A percentile compares a stretch with the other conserved stretches of the same genome.
Conservation (phyloP, 2,329 filamentous ascomycete species). For the Penicillium sp. region DNA sequence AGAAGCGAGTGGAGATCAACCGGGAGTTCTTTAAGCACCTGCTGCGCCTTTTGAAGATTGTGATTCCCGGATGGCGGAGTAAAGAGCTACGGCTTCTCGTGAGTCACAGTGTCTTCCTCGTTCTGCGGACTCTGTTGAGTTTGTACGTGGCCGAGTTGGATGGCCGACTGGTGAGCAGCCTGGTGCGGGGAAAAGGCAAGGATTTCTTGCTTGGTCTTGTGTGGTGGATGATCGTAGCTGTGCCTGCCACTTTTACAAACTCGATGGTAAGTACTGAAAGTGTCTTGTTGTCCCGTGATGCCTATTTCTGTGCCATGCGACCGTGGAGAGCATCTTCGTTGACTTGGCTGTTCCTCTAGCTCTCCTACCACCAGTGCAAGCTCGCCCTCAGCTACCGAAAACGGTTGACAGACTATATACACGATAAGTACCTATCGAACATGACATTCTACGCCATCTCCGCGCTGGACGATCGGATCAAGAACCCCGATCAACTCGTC, state of each 20-base stretch:
- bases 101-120: constrained; percentile 90
- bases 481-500: constrained; percentile 96
- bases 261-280: constrained; percentile 72
- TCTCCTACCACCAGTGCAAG: constrained; percentile 96
- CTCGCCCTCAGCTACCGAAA: constrained; percentile 91
- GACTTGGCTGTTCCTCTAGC: constrained; percentile 51
- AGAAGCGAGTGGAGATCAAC: constrained; percentile 83
- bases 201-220: constrained; percentile 86
- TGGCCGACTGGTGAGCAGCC: constrained; percentile 84
- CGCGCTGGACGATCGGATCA: constrained; percentile 93
- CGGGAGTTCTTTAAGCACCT: constrained; percentile 81
- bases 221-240: constrained; percentile 98
- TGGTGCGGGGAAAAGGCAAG: constrained; percentile 87
- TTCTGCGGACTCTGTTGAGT: constrained; percentile 87
- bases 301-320: constrained; percentile 2
- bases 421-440: constrained; percentile 93
- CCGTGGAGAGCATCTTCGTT: constrained; percentile 10
- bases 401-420: constrained; percentile 88
- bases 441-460: constrained; percentile 98
- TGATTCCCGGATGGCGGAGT: constrained; percentile 85
- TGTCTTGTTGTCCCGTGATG: not conserved
- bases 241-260: constrained; percentile 97
- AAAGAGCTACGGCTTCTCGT: constrained; percentile 83
- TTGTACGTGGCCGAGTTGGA: constrained; percentile 96
- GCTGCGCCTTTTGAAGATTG: constrained; percentile 76